A percentile compares a stretch with the other conserved stretches of the same genome.
These are phyloP conservation scores for Tympanopsis confertula DNA, from an alignment of 2,329 filamentous ascomycete species.

Conservation along the genomic window DNA sequence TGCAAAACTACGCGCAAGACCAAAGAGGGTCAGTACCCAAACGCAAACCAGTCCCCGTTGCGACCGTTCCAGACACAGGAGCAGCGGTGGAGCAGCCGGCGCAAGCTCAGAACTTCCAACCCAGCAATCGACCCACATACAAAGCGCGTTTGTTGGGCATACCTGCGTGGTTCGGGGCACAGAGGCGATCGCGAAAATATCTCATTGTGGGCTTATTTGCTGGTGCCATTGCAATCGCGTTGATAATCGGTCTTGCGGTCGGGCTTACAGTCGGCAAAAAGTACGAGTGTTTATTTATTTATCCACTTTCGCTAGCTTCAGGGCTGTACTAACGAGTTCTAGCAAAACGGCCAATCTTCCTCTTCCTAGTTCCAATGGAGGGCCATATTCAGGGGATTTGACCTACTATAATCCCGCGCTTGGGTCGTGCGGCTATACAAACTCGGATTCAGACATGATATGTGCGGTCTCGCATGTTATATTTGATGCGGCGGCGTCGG, in stretches of 20 bases:
- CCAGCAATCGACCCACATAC: no score
- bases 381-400: background rate
- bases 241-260: background rate
- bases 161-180: background rate
- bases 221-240: background rate
- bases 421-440: no score
- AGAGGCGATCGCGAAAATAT: background rate
- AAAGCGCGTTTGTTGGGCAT: no score
- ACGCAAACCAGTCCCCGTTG: background rate
- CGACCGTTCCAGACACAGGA: background rate
- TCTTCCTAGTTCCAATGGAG: background rate
- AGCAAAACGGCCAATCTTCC: background rate
- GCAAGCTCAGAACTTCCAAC: no score
- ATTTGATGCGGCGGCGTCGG: no score
- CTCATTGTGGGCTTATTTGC: background rate
- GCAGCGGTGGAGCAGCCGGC: background rate
- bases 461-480: no score
- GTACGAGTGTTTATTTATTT: background rate
- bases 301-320: background rate
- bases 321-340: background rate
- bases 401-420: no score
- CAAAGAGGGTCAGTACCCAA: background rate
- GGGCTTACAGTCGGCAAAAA: background rate
- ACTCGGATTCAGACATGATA: no score
- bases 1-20: background rate